Conservation (phyloP, 345 rosid species). For the Garcia nutans region DNA sequence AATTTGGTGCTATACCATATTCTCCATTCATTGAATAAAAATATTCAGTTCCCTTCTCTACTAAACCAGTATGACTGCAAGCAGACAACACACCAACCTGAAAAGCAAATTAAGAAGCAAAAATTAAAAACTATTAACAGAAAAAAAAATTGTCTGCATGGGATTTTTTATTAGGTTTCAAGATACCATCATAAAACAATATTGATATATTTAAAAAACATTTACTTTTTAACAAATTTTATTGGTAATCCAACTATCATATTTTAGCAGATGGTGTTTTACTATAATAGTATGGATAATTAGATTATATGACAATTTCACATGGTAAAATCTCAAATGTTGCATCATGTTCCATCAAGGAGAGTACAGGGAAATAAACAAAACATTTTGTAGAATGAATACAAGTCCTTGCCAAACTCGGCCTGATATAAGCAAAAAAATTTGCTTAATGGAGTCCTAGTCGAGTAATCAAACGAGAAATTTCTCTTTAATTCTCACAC, state of each 20-base stretch:
- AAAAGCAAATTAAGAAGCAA: constrained; percentile 12
- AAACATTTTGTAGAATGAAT: background rate
- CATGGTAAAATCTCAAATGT: background rate
- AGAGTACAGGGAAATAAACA: background rate
- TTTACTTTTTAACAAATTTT: background rate
- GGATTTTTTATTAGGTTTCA: background rate
- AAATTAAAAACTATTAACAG: background rate
- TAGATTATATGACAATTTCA: background rate
- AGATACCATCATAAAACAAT: background rate
- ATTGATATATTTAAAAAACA: background rate
- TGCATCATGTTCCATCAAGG: background rate
- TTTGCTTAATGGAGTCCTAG: background rate
- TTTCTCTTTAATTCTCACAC: background rate
- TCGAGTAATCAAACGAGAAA: background rate
- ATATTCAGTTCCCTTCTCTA: constrained; percentile 50
- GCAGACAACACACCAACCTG: constrained; percentile 69
- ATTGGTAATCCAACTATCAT: background rate
- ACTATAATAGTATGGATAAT: background rate
- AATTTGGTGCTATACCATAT: constrained; percentile 54
- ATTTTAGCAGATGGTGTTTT: background rate
- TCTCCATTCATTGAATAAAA: constrained; percentile 53
- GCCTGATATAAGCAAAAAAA: background rate
- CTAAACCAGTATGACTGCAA: constrained; percentile 66
- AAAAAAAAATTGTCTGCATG: background rate
- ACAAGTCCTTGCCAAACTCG: background rate